Evolutionary conservation across 176 grass and related monocot genomes (phyloP), one percentile per base, ranked within the genome.

Genomic region (Hyparrhenia diplandra): DNA sequence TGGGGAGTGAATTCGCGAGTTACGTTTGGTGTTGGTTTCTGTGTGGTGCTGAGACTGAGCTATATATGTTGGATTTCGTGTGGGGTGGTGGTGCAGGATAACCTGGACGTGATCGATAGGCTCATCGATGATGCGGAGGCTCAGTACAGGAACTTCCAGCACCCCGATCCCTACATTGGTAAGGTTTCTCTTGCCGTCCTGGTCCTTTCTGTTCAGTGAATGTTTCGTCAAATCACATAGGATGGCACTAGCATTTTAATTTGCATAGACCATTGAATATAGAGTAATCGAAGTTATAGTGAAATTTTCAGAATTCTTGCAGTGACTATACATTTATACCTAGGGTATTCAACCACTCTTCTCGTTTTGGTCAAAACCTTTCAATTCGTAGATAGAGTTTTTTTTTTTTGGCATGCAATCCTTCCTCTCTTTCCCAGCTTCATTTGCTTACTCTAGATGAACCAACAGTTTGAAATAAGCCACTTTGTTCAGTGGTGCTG

Each of bases 161-260:
- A 99, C 73, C 96, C 96, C 69, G 96, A 99, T 87, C 96, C 96
- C 75, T 99, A 99, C 82, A 95, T 99, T 75, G 96, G 96, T 99
- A 86, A 89, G 62, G 68, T 76, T 25, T 51, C 54, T 83, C 74
- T 25, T 28, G 84, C 34, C 46, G 41, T 82, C 71, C 4, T 34
- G 2, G 60, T 3, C 29, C 42, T 27, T 71, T 89, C 9, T 31
- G 55, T 16, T 35, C 41, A 47, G 14, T 47, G 24, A 30, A 28
- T 18, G 16, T 29, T 39, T 55, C 31, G 31, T 3, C 25, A 64
- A 70, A 64, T 76, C 23, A 11, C 3, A 5, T 24, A 20, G 28
- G 37, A 21, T 31, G 16, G 0, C 42, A 46, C 13, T 47, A 30
- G 13, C 5, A 10, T 17, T 55, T 29, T 47, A n/a, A 1, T 52